Percentiles rank a stretch among this genome's conserved stretches.
These are phyloP conservation scores for Dothideomycetes sp. DNA, from an alignment of 2,329 filamentous ascomycete genomes.

Conservation along the genomic window DNA sequence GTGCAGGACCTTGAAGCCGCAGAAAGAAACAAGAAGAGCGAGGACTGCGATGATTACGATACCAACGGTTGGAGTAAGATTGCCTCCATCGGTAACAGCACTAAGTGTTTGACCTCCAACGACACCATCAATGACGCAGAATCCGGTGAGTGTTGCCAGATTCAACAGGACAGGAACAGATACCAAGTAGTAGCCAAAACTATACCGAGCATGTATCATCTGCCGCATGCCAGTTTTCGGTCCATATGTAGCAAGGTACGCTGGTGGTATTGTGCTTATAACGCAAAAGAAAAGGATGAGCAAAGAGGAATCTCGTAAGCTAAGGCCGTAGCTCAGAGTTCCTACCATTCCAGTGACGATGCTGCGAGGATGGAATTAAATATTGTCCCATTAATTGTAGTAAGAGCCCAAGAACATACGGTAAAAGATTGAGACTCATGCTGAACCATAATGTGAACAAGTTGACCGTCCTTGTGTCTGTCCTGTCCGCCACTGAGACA, in stretches of 20 bases:
- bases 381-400: too few relatives aligned
- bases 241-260: constrained; percentile 47
- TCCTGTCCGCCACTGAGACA: constrained; percentile 43
- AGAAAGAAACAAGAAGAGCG: constrained; percentile 50
- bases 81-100: constrained; percentile 36
- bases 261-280: constrained; percentile 42
- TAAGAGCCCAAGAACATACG: constrained; percentile 37
- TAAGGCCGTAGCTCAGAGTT: constrained; percentile 43
- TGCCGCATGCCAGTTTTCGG: constrained; percentile 54
- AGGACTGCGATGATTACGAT: constrained; percentile 51
- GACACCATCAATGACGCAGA: constrained; percentile 51
- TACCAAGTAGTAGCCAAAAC: constrained; percentile 50
- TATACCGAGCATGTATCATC: constrained; percentile 54
- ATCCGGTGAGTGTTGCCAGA: constrained; percentile 51
- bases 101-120: constrained; percentile 49
- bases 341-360: constrained; percentile 56
- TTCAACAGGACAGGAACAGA: constrained; percentile 52
- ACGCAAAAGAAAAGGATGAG: constrained; percentile 55
- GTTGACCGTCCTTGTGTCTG: constrained; percentile 41
- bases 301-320: constrained; percentile 44
- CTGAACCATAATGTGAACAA: constrained; percentile 53
- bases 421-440: constrained; percentile 45
- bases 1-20: constrained; percentile 38
- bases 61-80: constrained; percentile 42
- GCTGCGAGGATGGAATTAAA: constrained; percentile 15